Base-by-base conservation (phyloP, 169 alveolate genomes). In the Eimeria tenella region DNA sequence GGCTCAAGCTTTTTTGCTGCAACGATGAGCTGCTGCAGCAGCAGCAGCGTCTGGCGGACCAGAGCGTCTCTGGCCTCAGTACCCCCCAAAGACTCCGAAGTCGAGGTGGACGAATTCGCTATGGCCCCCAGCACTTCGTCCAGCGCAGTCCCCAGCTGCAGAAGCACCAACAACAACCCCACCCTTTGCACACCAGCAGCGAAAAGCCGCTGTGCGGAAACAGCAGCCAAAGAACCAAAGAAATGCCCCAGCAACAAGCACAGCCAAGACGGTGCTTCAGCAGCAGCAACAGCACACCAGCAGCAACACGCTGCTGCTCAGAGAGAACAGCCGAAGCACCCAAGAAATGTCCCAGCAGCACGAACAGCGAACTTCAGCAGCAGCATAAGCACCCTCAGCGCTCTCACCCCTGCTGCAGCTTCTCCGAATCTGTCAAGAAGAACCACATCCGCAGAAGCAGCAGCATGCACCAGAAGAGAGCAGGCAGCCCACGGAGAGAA, bases 391-490 rank as follows among this genome's bases (percentile, higher is more conserved):
- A 60, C 77, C 91, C 19, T 8, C 65, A 83, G 56, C 4, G 42
- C 25, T 25, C 94, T 62, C 58, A 90, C 94, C 82, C 90, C 94
- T 6, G 94, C 94, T 31, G 94, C 94, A 73, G 79, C 71, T 49
- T 90, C 94, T 56, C 94, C 94, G 56, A 90, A 90, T 5, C 94
- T 75, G 62, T 90, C 94, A 7, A 90, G 94, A 4, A 90, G 89
- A 13, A 90, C 89, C 1, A 82, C 94, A 13, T 90, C 82, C 42
- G 88, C 70, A 9, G 94, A 73, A 4, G 94, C 94, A 55, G 94
- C 71, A 5, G 56, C 94, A 49, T 60, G 89, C 81, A 90, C 81
- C 52, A 90, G 94, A 1, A 90, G 89, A 4, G 90, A 49, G 5
- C 81, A 90, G 63, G 84, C 94, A 58, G 81, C 74, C 94, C 94